phyloP scores from a whole-genome alignment of 75 land plant species.

The Gnetum montanum region DNA sequence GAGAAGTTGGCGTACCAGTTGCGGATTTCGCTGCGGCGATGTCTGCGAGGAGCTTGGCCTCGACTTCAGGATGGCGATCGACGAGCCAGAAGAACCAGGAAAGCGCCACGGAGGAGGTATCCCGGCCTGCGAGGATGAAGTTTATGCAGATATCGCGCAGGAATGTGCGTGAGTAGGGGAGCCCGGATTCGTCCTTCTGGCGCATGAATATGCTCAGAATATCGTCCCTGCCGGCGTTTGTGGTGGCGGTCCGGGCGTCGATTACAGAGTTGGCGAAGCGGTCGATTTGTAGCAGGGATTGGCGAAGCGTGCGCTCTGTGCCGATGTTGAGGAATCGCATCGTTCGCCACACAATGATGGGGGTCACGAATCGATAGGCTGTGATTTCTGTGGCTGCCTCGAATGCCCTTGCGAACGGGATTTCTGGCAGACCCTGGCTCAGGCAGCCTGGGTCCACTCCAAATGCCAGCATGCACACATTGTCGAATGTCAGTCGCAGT shows the following conservation, averaged over 20 bases:
- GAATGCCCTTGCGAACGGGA: conserved; percentile 13
- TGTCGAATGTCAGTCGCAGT: conserved; percentile 28
- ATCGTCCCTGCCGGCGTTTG: not conserved
- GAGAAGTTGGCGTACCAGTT: too few species aligned
- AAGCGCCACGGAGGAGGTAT: conserved; percentile 56
- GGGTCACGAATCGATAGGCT: conserved; percentile 8
- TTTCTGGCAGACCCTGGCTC: not conserved
- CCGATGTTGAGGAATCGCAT: conserved; percentile 9
- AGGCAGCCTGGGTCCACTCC: conserved; percentile 21
- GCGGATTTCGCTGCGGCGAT: too few species aligned
- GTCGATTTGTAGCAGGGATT: conserved; percentile 1
- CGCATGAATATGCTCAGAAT: conserved; percentile 15
- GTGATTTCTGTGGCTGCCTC: conserved; percentile 9
- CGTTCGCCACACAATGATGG: conserved; percentile 10
- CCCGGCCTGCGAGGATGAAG: conserved; percentile 73
- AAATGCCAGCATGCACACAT: conserved; percentile 13
- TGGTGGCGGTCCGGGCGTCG: not conserved
- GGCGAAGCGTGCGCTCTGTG: conserved; percentile 8
- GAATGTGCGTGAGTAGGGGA: conserved; percentile 12
- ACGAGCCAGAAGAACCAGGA: conserved; percentile 71
- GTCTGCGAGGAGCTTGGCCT: conserved; percentile 16
- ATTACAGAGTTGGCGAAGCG: conserved; percentile 9
- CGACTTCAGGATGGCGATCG: conserved; percentile 32
- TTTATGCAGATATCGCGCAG: conserved; percentile 24
- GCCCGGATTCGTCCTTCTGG: conserved; percentile 10